phyloP scores from a whole-genome alignment of 2,329 filamentous ascomycete species.

The Pseudogymnoascus sp. region DNA sequence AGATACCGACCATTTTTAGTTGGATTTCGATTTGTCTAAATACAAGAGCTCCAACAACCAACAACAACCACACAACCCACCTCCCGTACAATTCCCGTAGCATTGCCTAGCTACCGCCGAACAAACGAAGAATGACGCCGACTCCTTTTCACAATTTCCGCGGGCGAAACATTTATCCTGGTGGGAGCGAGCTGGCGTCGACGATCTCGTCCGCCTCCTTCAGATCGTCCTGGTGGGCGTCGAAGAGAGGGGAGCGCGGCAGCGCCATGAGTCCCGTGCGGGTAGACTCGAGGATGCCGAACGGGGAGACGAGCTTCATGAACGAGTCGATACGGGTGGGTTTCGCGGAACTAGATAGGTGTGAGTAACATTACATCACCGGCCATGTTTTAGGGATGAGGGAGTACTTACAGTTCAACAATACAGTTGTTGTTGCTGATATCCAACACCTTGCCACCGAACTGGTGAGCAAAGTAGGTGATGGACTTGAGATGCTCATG shows the following conservation, averaged over 20 bases:
- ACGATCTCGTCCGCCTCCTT: slow-evolving; percentile 95
- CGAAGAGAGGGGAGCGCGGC: slow-evolving; percentile 82
- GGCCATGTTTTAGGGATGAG: neutral
- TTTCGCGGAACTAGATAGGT: slow-evolving; percentile 68
- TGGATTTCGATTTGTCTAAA: slow-evolving; percentile 1
- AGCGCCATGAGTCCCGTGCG: slow-evolving; percentile 95
- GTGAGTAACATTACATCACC: slow-evolving; percentile 22
- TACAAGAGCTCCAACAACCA: slow-evolving; percentile 7
- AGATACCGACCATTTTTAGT: neutral
- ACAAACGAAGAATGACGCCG: slow-evolving; percentile 13
- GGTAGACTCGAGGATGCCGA: slow-evolving; percentile 93
- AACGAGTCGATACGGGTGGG: slow-evolving; percentile 92
- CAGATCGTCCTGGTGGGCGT: slow-evolving; percentile 60
- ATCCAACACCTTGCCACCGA: slow-evolving; percentile 93
- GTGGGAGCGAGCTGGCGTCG: slow-evolving; percentile 87
- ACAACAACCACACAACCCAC: slow-evolving; percentile 6
- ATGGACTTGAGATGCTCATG: slow-evolving; percentile 96
- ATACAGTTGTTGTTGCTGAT: slow-evolving; percentile 99
- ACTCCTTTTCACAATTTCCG: slow-evolving; percentile 6
- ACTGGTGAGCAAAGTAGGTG: slow-evolving; percentile 94
- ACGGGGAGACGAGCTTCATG: slow-evolving; percentile 89
- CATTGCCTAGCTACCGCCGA: slow-evolving; percentile 5
- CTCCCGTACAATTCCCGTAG: slow-evolving; percentile 1
- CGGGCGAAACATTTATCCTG: slow-evolving; percentile 54
- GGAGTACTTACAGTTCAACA: slow-evolving; percentile 75